Percentiles rank a stretch among this genome's conserved stretches.
These are phyloP conservation scores for Kodamaea fungicola DNA, from an alignment of 1,139 yeast species.

Conservation along the genomic window DNA sequence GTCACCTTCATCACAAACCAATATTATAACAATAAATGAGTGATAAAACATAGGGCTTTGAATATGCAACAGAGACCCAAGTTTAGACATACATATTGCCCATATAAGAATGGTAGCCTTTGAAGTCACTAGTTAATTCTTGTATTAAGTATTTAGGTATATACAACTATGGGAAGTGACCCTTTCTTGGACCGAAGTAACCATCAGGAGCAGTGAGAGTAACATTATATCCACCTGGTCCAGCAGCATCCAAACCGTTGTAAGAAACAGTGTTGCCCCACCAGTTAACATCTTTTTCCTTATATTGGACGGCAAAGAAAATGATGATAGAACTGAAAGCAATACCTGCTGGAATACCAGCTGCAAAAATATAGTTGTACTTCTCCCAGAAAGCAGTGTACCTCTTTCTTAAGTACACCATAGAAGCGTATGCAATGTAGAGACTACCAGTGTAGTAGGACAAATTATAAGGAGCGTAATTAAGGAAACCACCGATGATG, in stretches of 20 bases:
- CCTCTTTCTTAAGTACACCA: conserved; percentile 14
- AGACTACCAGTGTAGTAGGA: conserved; percentile 15
- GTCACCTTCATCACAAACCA: too few relatives aligned
- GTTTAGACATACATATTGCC: too few relatives aligned
- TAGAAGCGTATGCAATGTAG: conserved; percentile 12
- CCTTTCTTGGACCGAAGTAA: conserved; percentile 15
- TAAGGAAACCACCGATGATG: conserved; percentile 15
- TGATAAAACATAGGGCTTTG: too few relatives aligned
- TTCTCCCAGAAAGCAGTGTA: conserved; percentile 17
- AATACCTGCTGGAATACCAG: conserved; percentile 16
- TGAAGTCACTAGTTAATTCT: too few relatives aligned
- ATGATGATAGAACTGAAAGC: conserved; percentile 16
- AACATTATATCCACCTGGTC: conserved; percentile 9
- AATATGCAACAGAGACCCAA: too few relatives aligned
- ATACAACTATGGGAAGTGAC: conserved; percentile 8
- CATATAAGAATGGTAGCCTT: too few relatives aligned
- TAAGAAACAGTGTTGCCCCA: conserved; percentile 16
- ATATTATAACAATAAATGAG: too few relatives aligned
- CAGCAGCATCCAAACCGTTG: conserved; percentile 13
- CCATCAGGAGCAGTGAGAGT: conserved; percentile 14
- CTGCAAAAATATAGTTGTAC: conserved; percentile 16
- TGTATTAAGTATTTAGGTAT: not conserved
- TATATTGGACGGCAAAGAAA: conserved; percentile 18
- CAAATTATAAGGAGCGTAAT: conserved; percentile 15
- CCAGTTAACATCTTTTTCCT: conserved; percentile 14